Evolutionary conservation across 2,329 filamentous ascomycete genomes (phyloP).

Genomic region (Fusarium sublunatum): DNA sequence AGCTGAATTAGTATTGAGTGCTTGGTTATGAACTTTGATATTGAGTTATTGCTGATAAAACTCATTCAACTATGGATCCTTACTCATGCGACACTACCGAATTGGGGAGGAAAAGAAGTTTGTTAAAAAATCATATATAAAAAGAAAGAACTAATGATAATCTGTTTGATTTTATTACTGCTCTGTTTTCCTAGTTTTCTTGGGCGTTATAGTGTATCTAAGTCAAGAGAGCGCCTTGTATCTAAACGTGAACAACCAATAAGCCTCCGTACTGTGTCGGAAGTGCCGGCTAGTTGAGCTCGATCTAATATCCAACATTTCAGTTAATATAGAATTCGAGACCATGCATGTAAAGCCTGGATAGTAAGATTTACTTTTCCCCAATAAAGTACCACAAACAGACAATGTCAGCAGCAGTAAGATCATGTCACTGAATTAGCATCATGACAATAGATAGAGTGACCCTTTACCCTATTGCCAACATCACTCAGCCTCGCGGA

Average conservation of each 20-base stretch:
- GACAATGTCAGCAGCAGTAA: too few relatives aligned
- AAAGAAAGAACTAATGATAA: neutral
- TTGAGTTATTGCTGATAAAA: too few relatives aligned
- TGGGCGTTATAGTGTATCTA: neutral
- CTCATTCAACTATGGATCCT: too few relatives aligned
- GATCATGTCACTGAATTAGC: neutral
- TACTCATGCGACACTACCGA: too few relatives aligned
- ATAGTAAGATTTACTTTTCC: neutral
- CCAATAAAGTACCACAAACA: neutral
- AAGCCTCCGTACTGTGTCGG: neutral
- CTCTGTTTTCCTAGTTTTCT: neutral
- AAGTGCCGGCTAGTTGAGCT: neutral
- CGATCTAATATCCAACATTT: neutral
- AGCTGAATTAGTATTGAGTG: too few relatives aligned
- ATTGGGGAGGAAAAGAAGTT: too few relatives aligned
- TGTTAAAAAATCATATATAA: neutral
- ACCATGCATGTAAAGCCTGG: too few relatives aligned
- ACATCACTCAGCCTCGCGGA: conserved; percentile 14
- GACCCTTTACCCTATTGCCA: neutral
- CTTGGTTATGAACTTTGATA: too few relatives aligned
- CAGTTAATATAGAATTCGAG: too few relatives aligned
- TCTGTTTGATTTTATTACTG: neutral
- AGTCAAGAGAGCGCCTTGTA: neutral
- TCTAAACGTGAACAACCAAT: neutral
- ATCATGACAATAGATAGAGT: too few relatives aligned